These are phyloP conservation scores for Yarrowia keelungensis DNA, from an alignment of 805 yeast genomes.

Conservation along the genomic window DNA sequence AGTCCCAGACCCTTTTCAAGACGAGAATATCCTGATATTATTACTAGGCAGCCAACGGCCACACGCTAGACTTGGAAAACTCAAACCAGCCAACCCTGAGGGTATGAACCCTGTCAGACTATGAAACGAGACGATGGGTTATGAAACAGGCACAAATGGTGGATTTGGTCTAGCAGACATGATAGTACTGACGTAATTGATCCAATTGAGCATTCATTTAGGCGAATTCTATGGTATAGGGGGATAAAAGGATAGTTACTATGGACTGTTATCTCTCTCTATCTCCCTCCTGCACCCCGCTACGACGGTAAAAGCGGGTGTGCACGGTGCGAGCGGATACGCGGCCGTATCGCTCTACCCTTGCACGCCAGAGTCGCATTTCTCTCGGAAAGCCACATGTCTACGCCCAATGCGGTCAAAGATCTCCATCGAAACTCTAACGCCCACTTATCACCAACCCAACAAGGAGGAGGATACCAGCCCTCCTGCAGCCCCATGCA, in stretches of 20 bases:
- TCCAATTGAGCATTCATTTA: no score
- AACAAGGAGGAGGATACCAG: constrained; percentile 3
- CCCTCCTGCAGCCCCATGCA: constrained; percentile 4
- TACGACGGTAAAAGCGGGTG: not conserved
- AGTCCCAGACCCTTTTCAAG: no score
- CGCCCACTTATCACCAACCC: not conserved
- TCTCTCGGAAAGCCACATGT: not conserved
- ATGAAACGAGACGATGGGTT: not conserved
- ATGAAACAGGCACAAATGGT: not conserved
- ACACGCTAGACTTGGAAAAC: not conserved
- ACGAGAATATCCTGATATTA: not conserved
- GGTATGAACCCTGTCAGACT: not conserved
- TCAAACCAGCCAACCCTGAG: constrained; percentile 1
- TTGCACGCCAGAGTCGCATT: not conserved
- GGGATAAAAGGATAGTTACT: no score
- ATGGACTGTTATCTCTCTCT: no score
- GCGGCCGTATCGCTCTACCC: not conserved
- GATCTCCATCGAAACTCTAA: not conserved
- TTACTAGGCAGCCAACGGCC: not conserved
- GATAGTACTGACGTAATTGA: no score
- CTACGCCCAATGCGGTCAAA: not conserved
- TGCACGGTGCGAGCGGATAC: not conserved
- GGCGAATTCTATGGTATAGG: no score
- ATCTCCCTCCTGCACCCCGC: not conserved
- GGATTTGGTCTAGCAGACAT: no score